A percentile compares a stretch with the other conserved stretches of the same genome.
These are phyloP conservation scores for Sclerotinia borealis DNA, from an alignment of 2,329 filamentous ascomycete genomes.

Conservation along the genomic window DNA sequence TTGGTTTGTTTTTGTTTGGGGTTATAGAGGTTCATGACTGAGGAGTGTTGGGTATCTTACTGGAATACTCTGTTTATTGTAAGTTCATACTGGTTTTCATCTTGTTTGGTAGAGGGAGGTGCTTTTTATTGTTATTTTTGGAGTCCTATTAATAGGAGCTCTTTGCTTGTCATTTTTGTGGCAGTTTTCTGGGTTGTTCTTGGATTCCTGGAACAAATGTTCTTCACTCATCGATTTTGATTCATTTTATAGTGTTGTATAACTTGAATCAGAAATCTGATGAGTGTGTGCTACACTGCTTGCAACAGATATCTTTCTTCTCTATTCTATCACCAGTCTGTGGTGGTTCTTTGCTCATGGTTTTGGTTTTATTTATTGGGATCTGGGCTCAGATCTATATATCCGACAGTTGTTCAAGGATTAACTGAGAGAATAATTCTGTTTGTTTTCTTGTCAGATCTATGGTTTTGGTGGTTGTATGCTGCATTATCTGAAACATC, in stretches of 20 bases:
- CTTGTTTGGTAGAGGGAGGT: neutral
- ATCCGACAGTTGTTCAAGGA: no score
- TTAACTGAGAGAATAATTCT: rapidly evolving
- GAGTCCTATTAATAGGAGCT: neutral
- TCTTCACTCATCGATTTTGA: neutral
- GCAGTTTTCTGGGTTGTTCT: neutral
- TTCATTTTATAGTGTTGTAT: neutral
- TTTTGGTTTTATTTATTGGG: neutral
- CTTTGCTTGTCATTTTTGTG: neutral
- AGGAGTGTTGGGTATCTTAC: neutral
- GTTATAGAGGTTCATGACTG: neutral
- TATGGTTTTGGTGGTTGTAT: neutral
- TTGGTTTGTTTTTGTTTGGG: neutral
- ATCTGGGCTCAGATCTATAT: neutral
- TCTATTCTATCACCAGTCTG: neutral
- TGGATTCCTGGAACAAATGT: neutral
- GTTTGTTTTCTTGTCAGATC: neutral
- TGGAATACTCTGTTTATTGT: neutral
- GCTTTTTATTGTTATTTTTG: neutral
- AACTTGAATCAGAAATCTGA: neutral
- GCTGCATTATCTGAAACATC: neutral
- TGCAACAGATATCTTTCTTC: neutral
- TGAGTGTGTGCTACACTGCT: neutral
- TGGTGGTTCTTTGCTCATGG: rapidly evolving
- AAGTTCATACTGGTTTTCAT: neutral